These are phyloP conservation scores for Pyrenula aspistea DNA, from an alignment of 495 filamentous ascomycete genomes.

Conservation along the genomic window DNA sequence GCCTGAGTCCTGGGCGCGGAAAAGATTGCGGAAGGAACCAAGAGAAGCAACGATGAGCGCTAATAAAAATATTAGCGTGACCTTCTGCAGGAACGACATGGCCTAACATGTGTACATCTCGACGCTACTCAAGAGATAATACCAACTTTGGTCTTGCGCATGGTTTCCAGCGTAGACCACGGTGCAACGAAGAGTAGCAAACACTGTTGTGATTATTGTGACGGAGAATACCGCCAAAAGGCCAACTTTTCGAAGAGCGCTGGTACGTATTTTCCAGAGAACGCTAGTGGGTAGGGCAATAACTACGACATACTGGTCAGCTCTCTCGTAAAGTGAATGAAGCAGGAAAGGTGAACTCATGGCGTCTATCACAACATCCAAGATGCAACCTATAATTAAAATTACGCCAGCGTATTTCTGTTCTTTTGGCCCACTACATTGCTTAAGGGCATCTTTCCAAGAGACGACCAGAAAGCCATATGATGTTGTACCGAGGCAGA, in stretches of 20 bases:
- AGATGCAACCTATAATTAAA: background rate
- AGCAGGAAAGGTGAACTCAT: background rate
- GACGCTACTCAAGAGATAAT: background rate
- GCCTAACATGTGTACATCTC: background rate
- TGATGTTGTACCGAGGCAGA: background rate
- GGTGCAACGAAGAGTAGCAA: background rate
- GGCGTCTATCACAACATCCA: background rate
- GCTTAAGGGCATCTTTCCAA: background rate
- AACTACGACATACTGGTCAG: background rate
- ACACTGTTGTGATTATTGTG: background rate
- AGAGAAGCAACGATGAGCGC: background rate
- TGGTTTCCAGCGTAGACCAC: background rate
- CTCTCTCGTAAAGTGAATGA: background rate
- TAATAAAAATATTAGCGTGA: background rate
- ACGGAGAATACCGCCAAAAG: background rate
- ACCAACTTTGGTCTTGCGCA: background rate
- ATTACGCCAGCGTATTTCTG: background rate
- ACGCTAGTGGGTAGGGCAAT: background rate
- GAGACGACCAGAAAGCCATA: background rate
- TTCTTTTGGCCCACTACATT: background rate
- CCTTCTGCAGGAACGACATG: background rate
- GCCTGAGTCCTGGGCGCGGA: background rate
- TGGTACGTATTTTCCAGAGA: background rate
- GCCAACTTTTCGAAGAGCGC: background rate
- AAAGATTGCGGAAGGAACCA: background rate